These are phyloP conservation scores for Plasmodium falciparum DNA, from an alignment of 169 alveolate species.

Conservation along the genomic window DNA sequence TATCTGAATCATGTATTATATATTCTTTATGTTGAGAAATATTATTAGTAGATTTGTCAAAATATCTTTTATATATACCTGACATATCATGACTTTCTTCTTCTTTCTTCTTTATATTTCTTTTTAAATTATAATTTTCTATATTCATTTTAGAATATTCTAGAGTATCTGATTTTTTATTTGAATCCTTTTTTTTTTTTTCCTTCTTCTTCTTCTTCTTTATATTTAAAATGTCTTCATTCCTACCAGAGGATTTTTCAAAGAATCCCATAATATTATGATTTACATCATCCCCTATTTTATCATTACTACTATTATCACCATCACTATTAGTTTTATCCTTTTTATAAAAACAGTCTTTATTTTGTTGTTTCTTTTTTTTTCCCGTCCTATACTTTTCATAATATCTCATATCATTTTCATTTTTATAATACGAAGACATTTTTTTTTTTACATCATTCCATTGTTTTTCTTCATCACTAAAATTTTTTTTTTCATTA, in stretches of 20 bases:
- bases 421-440: too few relatives aligned
- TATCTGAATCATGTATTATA: slow-evolving; percentile 14
- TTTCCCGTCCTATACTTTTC: background rate
- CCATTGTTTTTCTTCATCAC: too few relatives aligned
- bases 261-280: background rate
- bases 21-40: background rate
- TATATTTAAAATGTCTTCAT: background rate
- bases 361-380: background rate
- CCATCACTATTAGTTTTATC: background rate
- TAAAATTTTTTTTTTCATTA: too few relatives aligned
- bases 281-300: background rate
- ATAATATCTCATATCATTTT: too few relatives aligned
- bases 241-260: background rate
- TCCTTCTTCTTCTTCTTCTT: background rate
- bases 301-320: background rate
- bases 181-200: background rate
- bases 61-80: background rate
- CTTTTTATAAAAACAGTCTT: background rate
- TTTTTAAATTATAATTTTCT: background rate
- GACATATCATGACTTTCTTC: background rate
- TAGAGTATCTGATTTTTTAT: background rate
- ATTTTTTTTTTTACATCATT: too few relatives aligned
- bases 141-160: background rate
- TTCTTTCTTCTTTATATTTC: background rate
- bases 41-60: background rate